Percentiles rank a stretch among this genome's conserved stretches.
phyloP scores from a whole-genome alignment of 31 red algal genomes.

The Odonthalia washingtoniensis region DNA sequence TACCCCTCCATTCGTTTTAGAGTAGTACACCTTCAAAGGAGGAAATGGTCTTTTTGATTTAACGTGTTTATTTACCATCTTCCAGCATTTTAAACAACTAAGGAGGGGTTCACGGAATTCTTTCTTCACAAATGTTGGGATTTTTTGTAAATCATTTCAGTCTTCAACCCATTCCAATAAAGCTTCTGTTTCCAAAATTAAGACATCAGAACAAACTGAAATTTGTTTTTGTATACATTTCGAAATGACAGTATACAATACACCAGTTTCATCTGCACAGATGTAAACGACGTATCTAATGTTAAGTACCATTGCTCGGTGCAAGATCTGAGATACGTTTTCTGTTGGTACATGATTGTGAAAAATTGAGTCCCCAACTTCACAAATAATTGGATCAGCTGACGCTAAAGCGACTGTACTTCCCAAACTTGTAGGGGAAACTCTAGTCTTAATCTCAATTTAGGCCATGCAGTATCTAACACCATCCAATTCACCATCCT shows the following conservation, averaged over 20 bases:
- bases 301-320: background rate
- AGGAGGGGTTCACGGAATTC: too few species aligned
- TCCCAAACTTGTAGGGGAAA: background rate
- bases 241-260: background rate
- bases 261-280: background rate
- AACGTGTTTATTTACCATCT: slow-evolving; percentile 15
- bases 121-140: slow-evolving; percentile 3
- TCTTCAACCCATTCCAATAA: slow-evolving; percentile 17
- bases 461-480: background rate
- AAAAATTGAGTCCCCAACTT: background rate
- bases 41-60: background rate
- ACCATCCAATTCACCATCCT: background rate
- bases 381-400: background rate
- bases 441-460: slow-evolving; percentile 20
- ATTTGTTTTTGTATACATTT: background rate
- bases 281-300: background rate
- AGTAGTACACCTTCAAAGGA: background rate
- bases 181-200: background rate
- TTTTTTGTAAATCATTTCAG: background rate
- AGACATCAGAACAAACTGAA: background rate
- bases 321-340: background rate
- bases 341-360: background rate
- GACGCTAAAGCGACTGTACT: background rate
- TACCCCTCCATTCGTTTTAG: slow-evolving; percentile 5
- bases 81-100: slow-evolving; percentile 34